Percentiles rank a stretch among this genome's conserved stretches.
Conservation (phyloP, 306 rosid genomes). For the Ochetophila trinervis region DNA sequence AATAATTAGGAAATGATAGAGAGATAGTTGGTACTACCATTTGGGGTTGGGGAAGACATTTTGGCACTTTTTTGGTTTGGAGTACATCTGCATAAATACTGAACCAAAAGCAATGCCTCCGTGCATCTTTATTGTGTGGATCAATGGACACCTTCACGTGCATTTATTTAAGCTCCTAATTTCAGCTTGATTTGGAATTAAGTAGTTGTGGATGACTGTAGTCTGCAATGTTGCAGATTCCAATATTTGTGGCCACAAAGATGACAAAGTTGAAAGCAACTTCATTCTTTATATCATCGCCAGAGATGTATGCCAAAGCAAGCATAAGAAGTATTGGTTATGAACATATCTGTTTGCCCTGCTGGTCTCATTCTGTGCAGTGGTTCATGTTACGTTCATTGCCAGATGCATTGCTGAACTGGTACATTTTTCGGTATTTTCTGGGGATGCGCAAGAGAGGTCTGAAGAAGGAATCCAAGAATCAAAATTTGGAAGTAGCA, state of each 20-base stretch:
- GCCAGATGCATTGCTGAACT: constrained; percentile 17
- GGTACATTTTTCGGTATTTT: background rate
- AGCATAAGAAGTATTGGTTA: constrained; percentile 30
- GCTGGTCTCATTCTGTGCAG: constrained; percentile 29
- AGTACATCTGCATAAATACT: too few relatives aligned
- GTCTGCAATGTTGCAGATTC: constrained; percentile 18
- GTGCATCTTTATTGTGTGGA: too few relatives aligned
- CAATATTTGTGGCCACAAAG: constrained; percentile 26
- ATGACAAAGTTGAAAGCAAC: constrained; percentile 15
- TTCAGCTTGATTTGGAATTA: background rate
- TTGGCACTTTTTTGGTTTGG: too few relatives aligned
- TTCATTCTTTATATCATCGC: constrained; percentile 16
- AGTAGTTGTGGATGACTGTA: background rate
- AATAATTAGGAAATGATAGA: background rate
- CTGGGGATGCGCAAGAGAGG: constrained; percentile 2
- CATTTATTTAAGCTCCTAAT: background rate
- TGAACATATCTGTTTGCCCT: constrained; percentile 22
- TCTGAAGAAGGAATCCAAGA: constrained; percentile 16
- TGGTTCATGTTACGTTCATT: background rate
- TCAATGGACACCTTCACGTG: too few relatives aligned
- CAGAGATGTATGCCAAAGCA: constrained; percentile 28
- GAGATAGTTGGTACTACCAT: background rate
- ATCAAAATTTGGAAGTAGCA: background rate
- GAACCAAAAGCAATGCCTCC: too few relatives aligned
- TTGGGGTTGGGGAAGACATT: background rate